A percentile compares a stretch with the other conserved stretches of the same genome.
These are phyloP conservation scores for Leptographium galeiforme DNA, from an alignment of 2,329 filamentous ascomycete genomes.

Conservation along the genomic window DNA sequence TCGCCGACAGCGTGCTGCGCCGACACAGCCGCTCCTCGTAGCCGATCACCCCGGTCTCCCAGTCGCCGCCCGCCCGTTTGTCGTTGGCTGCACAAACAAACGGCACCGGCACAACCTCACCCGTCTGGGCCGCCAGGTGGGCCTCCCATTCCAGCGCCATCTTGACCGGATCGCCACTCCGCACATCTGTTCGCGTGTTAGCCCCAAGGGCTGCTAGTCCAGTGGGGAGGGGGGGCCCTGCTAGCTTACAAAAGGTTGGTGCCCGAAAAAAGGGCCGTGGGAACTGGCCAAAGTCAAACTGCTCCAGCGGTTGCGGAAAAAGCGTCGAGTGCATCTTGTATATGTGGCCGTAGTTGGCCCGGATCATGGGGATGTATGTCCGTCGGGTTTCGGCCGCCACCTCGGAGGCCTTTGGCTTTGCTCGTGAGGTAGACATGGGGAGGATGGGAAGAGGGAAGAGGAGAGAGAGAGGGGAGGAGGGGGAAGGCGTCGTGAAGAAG, in stretches of 20 bases:
- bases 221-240: not conserved
- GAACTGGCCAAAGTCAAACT: constrained; percentile 25
- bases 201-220: not conserved
- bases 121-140: constrained; percentile 22
- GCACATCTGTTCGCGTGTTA: constrained; percentile 25
- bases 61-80: constrained; percentile 64
- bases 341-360: constrained; percentile 36
- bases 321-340: constrained; percentile 48
- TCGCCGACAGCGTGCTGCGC: constrained; percentile 59
- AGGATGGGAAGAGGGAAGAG: not conserved
- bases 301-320: constrained; percentile 35
- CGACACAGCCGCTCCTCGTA: constrained; percentile 60
- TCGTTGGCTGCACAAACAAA: constrained; percentile 67
- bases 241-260: constrained; percentile 27
- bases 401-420: constrained; percentile 51
- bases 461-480: not conserved
- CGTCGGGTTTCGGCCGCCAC: constrained; percentile 62
- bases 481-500: too few species aligned
- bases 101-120: constrained; percentile 35
- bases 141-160: constrained; percentile 43
- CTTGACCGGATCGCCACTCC: constrained; percentile 44
- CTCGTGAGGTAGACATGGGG: constrained; percentile 29
- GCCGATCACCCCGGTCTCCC: constrained; percentile 50
- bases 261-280: constrained; percentile 22
- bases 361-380: constrained; percentile 53